These are phyloP conservation scores for Inga leiocalycina DNA, from an alignment of 306 rosid genomes.

Conservation along the genomic window DNA sequence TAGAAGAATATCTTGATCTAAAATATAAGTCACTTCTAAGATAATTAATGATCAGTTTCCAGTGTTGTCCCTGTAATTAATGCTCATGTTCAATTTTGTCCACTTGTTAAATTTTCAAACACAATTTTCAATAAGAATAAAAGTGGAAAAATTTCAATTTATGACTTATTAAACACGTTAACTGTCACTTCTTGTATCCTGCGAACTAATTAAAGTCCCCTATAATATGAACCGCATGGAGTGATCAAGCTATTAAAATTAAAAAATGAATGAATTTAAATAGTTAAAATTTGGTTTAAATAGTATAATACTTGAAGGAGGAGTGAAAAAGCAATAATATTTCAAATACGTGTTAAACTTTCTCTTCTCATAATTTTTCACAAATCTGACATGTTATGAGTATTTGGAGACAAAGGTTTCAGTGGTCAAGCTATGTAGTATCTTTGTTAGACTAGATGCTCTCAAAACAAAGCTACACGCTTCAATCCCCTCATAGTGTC, in stretches of 20 bases:
- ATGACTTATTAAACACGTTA: too few species aligned
- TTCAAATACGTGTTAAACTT: not conserved
- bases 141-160: too few species aligned
- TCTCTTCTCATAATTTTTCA: not conserved
- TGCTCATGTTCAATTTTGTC: too few species aligned
- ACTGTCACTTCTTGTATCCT: too few species aligned
- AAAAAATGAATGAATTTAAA: not conserved
- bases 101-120: too few species aligned
- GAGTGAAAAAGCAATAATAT: too few species aligned
- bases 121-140: too few species aligned
- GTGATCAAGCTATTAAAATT: not conserved
- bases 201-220: too few species aligned
- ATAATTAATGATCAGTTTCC: too few species aligned
- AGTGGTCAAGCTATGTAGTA: constrained; percentile 14
- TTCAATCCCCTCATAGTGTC: constrained; percentile 30
- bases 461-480: constrained; percentile 37
- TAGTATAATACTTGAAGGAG: not conserved
- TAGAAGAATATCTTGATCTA: too few species aligned
- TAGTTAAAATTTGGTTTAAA: not conserved
- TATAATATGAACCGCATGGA: fast-evolving
- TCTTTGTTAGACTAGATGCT: constrained; percentile 41
- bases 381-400: not conserved
- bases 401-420: not conserved
- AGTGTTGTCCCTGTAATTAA: too few species aligned
- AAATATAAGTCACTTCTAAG: too few species aligned